Base-by-base conservation (phyloP, 441 rosid species). In the Manihot esculenta region DNA sequence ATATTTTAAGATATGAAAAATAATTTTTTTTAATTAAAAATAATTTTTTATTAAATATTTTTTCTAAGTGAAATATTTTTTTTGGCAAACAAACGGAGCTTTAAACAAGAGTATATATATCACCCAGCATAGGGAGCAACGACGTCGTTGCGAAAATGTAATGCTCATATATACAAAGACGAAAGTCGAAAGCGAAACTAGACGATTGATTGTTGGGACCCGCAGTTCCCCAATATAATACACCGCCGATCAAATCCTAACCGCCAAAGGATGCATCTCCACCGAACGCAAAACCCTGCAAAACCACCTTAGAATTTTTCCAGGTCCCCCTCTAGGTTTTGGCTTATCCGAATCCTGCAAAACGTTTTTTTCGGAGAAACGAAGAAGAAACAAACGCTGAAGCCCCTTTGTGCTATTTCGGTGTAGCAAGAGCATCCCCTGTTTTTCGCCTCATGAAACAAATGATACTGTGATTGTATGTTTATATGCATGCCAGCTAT, bases 401-500 rank as follows among this genome's bases (percentile, higher is more conserved):
- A 79, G 95, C 94, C 80, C 94, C 98, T 45, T 82, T 93, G 38
- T 80, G 89, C 80, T 95, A 95, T 48, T 98, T 95, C 75, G 99
- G 97, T 71, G 76, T 89, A 60, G 72, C 82, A 1, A 85, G 88
- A 70, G 86, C 88, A 74, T 95, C 97, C 68, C 89, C 97, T 27
- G 98, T 94, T 69, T 93, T 95, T 81, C 94, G 93, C 76, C 96
- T 96, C 70, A 93, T 96, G 98, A 96, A 93, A 85, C 94, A 89
- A 64, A 96, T 93, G 98, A 97, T 91, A 79, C 41, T 33, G 3
- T 23, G 38, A 6, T 62, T 23, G 12, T 7, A 4, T 66, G 15
- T 38, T 1, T 58, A 10, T 17, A 0, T 56, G 41, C 18, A 0
- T n/a, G 2, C 27, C 49, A 3, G 21, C 44, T 50, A 30, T 30